Evolutionary conservation across 2,329 filamentous ascomycete species (phyloP), one percentile per base, ranked within the genome.

Genomic region (Immersiporthe knoxdaviesiana): DNA sequence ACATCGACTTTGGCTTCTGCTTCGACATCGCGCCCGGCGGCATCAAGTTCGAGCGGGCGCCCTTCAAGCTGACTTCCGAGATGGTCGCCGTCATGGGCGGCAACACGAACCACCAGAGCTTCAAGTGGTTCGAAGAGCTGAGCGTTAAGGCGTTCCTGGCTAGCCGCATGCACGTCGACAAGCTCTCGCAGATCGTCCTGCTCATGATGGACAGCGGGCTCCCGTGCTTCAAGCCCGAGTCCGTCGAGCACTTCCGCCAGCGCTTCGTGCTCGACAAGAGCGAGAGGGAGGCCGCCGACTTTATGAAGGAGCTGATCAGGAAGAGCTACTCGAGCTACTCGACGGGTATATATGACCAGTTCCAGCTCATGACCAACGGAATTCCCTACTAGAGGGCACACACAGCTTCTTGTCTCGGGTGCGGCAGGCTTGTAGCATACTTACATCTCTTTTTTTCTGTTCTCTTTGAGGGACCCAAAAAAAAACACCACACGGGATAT

Each of bases 11-110:
- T 77, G 96, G 96, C 12, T 99, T 99, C 87, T 98, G 95, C 82
- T 99, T 99, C 81, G 97, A 99, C 77, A 98, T 99, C 74, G 96
- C 94, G 1, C 96, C 96, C 0, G 96, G 96, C 62, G 96, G 97
- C 70, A 94, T 99, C 76, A 95, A 94, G 75, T 99, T 99, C 77
- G 96, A 99, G 84, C 91, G 96, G 32, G 96, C 96, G 0, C 96
- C 96, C 0, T 99, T 99, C 86, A 99, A 99, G 82, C 88, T 99
- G 67, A 99, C 96, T 0, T 88, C 90, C 10, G 96, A 99, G 79
- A 99, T 99, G 97, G 87, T 99, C 70, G 93, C 94, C n/a, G 96
- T 99, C 75, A 98, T 99, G 95, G 95, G 96, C 66, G 94, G 94
- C 70, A 90, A 86, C 67, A 91, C 89, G 3, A 90, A 91, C 56